Evolutionary conservation across 371 early-diverging fungal species (phyloP), one percentile per base, ranked within the genome.

Genomic region (Neoconidiobolus thromboides): DNA sequence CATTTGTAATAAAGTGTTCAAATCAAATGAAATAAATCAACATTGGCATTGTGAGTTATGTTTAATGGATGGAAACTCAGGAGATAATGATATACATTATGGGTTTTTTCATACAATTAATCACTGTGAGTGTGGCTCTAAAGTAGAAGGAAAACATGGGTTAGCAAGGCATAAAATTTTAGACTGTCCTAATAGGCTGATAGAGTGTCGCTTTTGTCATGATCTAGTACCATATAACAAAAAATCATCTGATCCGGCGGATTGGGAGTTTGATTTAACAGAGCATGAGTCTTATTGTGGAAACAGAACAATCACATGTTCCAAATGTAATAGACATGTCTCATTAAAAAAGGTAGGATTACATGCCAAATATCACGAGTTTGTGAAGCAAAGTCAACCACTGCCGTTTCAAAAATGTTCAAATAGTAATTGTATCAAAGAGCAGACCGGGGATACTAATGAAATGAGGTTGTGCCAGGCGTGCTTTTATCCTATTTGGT

Each of bases 211-310:
- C 47, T 93, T 79, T 64, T 93, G 93, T 65, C 87, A 81, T 61
- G 78, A 76, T 2, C 65, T 74, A 3, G 79, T 83, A 3, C 76
- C 76, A 2, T 86, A 88, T 62, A 92, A 89, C 0, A 69, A 65
- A 0, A 63, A 61, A 6, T 75, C 87, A 0, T 57, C 68, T 0
- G 71, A 75, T 51, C 66, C 82, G 4, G 76, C 83, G 40, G 93
- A 90, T 66, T 64, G 76, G 7, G 65, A 86, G 37, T 64, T 78
- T 1, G 86, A 86, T 4, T 65, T 89, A 41, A 69, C 68, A 55
- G 76, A 73, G 2, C 93, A 93, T 67, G 93, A 93, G 65, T 78
- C 82, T 50, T 83, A 84, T 48, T 93, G 93, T 62, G 91, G 93
- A 26, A 79, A 78, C 40, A 74, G 91, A 14, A 89, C 91, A 0